These are phyloP conservation scores for Paramyrothecium sp. DNA, from an alignment of 2,329 filamentous ascomycete species.

Conservation along the genomic window DNA sequence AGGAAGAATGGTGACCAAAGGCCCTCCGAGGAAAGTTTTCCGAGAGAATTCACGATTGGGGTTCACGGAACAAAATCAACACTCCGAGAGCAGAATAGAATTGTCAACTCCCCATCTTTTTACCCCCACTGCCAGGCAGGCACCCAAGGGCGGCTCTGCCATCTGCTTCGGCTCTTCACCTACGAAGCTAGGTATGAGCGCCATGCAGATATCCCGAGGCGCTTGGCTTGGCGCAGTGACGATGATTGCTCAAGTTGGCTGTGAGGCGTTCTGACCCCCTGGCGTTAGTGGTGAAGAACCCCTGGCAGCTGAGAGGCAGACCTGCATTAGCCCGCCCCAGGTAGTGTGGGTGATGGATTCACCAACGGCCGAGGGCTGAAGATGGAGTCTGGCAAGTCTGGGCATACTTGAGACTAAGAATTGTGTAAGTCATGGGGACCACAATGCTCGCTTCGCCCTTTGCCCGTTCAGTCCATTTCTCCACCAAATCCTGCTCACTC, in stretches of 20 bases:
- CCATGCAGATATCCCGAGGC: background rate
- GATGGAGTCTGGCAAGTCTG: background rate
- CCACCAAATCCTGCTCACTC: too few relatives aligned
- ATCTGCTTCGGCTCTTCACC: background rate
- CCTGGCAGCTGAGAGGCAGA: slow-evolving; percentile 11
- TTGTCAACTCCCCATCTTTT: background rate
- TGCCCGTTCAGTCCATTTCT: too few relatives aligned
- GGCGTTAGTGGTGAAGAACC: slow-evolving; percentile 2
- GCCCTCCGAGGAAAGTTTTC: background rate
- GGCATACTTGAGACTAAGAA: background rate
- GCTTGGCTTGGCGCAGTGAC: background rate
- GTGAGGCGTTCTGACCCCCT: slow-evolving; percentile 1
- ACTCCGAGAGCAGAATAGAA: background rate
- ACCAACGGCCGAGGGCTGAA: background rate
- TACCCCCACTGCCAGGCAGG: background rate
- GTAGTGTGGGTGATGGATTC: background rate
- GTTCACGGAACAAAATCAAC: background rate
- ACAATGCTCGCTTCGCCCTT: too few relatives aligned
- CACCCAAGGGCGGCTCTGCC: background rate
- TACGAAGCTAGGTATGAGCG: background rate
- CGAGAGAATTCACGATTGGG: background rate
- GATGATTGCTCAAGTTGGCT: background rate
- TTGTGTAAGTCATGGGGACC: too few relatives aligned
- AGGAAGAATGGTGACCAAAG: background rate
- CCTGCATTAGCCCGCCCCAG: slow-evolving; percentile 8